Percentiles rank a stretch among this genome's conserved stretches.
These are phyloP conservation scores for Diutina catenulata DNA, from an alignment of 1,139 yeast genomes.

Conservation along the genomic window DNA sequence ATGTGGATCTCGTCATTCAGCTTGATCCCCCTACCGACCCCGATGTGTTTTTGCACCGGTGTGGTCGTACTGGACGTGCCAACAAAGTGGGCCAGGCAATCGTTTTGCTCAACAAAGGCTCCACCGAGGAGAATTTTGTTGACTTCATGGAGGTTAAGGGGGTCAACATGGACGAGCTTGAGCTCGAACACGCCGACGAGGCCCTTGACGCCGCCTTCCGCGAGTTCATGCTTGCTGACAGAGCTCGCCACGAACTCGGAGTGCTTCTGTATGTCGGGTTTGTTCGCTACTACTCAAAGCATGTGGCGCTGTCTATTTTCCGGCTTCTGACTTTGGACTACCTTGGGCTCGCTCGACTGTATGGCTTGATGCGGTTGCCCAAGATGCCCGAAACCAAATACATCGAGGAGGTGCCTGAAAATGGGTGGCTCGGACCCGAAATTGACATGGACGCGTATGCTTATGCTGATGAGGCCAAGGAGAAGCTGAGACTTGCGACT, in stretches of 20 bases:
- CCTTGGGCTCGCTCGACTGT: conserved; percentile 58
- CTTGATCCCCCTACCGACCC: conserved; percentile 89
- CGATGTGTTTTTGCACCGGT: conserved; percentile 11
- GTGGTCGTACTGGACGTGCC: conserved; percentile 29
- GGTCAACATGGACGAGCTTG: conserved; percentile 36
- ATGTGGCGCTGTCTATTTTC: conserved; percentile 84
- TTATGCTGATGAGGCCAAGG: conserved; percentile 56
- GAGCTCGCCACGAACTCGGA: conserved; percentile 73
- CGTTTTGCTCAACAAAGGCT: conserved; percentile 47
- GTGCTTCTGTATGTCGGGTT: conserved; percentile 76
- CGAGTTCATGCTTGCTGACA: conserved; percentile 54
- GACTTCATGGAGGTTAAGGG: conserved; percentile 73
- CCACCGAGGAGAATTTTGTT: conserved; percentile 66
- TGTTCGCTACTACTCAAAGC: conserved; percentile 75
- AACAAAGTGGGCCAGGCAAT: conserved; percentile 73
- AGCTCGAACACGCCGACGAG: conserved; percentile 14
- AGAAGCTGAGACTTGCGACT: conserved; percentile 42
- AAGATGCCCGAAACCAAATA: conserved; percentile 82
- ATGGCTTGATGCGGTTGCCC: conserved; percentile 77
- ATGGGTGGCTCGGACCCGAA: conserved; percentile 59
- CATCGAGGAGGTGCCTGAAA: conserved; percentile 39
- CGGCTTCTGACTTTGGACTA: conserved; percentile 63
- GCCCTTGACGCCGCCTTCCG: conserved; percentile 16
- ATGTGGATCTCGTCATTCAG: conserved; percentile 80
- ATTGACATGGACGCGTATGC: conserved; percentile 56